phyloP scores from a whole-genome alignment of 2,329 filamentous ascomycete genomes.

The Periconia sp. region DNA sequence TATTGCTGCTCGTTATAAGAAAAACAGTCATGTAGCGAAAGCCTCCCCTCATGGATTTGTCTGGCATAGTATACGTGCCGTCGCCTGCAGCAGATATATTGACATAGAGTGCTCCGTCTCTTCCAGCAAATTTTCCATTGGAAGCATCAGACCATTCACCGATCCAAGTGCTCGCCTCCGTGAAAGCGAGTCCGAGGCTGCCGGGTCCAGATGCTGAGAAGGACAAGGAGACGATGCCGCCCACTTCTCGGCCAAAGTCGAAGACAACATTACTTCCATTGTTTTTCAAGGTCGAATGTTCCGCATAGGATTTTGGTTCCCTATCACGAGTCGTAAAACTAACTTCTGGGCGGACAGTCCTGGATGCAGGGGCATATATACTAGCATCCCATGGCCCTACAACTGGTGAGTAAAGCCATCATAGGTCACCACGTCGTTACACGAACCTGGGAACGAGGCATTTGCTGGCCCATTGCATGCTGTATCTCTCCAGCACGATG shows the following conservation, averaged over 20 bases:
- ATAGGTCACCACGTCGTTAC: background rate
- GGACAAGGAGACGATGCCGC: conserved; percentile 60
- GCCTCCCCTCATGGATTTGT: conserved; percentile 55
- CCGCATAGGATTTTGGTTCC: conserved; percentile 33
- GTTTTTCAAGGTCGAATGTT: conserved; percentile 40
- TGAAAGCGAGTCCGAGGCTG: conserved; percentile 48
- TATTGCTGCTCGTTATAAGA: conserved; percentile 43
- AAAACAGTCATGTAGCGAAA: conserved; percentile 61
- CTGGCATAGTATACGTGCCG: conserved; percentile 52
- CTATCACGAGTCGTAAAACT: conserved; percentile 48
- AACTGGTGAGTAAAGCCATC: background rate
- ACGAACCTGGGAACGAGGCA: conserved; percentile 53
- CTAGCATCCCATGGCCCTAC: conserved; percentile 63
- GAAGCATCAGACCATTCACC: conserved; percentile 53
- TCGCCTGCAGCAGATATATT: conserved; percentile 43
- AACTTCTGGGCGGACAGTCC: conserved; percentile 56
- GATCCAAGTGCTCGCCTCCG: conserved; percentile 51
- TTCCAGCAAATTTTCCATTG: conserved; percentile 47
- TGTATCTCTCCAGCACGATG: conserved; percentile 62
- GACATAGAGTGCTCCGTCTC: conserved; percentile 55
- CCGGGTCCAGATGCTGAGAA: conserved; percentile 53
- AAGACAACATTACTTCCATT: conserved; percentile 63
- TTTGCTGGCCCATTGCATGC: conserved; percentile 58
- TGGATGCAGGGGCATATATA: conserved; percentile 61
- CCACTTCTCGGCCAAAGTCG: conserved; percentile 66